phyloP scores from a whole-genome alignment of 352 stramenopile species.

The Phytophthora sp. region DNA sequence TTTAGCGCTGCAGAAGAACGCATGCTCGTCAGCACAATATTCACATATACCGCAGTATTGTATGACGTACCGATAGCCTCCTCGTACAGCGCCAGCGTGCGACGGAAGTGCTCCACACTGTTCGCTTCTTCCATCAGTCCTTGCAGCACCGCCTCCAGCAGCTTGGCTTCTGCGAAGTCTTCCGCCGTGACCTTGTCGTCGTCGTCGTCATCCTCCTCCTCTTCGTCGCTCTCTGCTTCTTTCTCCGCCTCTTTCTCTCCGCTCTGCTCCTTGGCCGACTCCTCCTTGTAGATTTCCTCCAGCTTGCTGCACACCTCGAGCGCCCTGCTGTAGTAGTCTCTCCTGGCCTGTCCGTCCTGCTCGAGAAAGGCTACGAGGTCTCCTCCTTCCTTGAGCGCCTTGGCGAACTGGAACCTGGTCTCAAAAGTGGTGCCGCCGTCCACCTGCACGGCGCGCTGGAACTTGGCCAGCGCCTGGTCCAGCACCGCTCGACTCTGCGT shows the following conservation, averaged over 20 bases:
- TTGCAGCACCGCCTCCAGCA: constrained; percentile 71
- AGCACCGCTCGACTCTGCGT: constrained; percentile 61
- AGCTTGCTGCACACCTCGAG: constrained; percentile 35
- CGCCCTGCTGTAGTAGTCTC: constrained; percentile 27
- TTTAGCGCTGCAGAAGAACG: constrained; percentile 45
- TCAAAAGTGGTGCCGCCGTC: constrained; percentile 85
- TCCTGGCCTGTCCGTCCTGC: constrained; percentile 16
- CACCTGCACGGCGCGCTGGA: constrained; percentile 77
- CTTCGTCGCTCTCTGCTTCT: background rate
- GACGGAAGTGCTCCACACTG: constrained; percentile 43
- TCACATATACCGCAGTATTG: background rate
- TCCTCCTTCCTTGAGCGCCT: constrained; percentile 55
- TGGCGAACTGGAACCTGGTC: constrained; percentile 79
- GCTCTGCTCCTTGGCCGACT: constrained; percentile 34
- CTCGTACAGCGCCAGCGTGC: constrained; percentile 64
- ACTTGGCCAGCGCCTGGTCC: constrained; percentile 66
- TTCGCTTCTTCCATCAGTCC: constrained; percentile 16
- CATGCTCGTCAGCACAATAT: background rate
- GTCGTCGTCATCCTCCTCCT: constrained; percentile 32
- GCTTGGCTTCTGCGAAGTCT: constrained; percentile 50
- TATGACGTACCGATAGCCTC: constrained; percentile 47
- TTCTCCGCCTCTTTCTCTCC: constrained; percentile 35
- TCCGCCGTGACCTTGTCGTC: constrained; percentile 53
- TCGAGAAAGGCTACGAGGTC: constrained; percentile 65
- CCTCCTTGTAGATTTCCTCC: constrained; percentile 45